Base-by-base conservation (phyloP, 495 filamentous ascomycete genomes). In the Penicillium arizonense region DNA sequence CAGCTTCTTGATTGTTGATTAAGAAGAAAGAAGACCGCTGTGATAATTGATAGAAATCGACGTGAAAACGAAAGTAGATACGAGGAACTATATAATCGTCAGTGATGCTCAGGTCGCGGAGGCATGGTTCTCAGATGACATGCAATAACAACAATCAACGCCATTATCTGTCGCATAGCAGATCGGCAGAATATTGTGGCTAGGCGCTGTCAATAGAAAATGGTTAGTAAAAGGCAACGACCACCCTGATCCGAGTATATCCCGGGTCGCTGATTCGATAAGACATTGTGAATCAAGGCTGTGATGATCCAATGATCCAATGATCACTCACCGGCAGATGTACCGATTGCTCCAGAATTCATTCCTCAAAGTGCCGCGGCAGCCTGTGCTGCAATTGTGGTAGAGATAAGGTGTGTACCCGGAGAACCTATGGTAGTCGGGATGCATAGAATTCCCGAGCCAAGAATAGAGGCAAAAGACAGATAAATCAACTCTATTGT, bases 241-340 rank as follows among this genome's bases (percentile, higher is more conserved):
- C 13, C 28, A 30, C 8, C 28, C 28, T 30, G 28, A 7, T 30
- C 28, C 23, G 37, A 49, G 20, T 51, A 55, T 52, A 58, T 58
- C 58, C 38, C 20, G 10, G 8, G 13, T 26, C 44, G 28, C 43
- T 61, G 55, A 61, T 58, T 61, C 44, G 58, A 51, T 23, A 33
- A 53, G 34, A 48, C 11, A 39, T 24, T 35, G 2, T 33, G 3
- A 2, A 32, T 35, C 38, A 24, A 40, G 16, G 23, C 36, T 39
- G 23, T 8, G 2, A 5, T 1, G 1, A 26, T 28, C 24, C 47
- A 38, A 41, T 13, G 24, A 35, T 16, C 23, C 16, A 13, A 24
- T 12, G 26, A 35, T 32, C 8, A n/a, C n/a, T 38, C 26, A 16
- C 44, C 9, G 13, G 18, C 42, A 8, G 51, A 20, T 34, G n/a